Evolutionary conservation across 352 stramenopile genomes (phyloP), one percentile per base, ranked within the genome.

Genomic region (Phytophthora uliginosa): DNA sequence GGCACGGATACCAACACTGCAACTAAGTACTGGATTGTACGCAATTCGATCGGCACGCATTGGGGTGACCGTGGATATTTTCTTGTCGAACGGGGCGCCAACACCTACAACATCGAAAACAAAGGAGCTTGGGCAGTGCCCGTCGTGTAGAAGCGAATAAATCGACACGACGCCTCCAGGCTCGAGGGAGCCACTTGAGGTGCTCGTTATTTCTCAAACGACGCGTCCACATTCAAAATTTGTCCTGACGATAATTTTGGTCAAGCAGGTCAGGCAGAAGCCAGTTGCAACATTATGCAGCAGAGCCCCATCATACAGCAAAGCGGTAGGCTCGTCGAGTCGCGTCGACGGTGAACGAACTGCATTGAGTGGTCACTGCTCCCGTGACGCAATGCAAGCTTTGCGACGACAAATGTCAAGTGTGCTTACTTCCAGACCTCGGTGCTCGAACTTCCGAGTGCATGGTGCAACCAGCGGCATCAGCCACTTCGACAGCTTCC

Each of bases 11-110:
- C 92, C 31, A 74, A 91, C 15, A 66, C 74, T 2, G 82, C 89
- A 52, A 54, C 95, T 76, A 95, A 97, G 77, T 99, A 98, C 86
- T 99, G 97, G 97, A 92, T 99, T 79, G 92, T 98, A 40, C 93
- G 98, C 52, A 98, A 99, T 89, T 91, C 92, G 50, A 80, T 91
- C 34, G 86, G 85, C 45, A 92, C 84, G 3, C 85, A 90, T 66
- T 94, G 82, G 76, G 86, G 86, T 48, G 85, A 92, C 28, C 42
- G 75, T 20, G 84, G 86, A n/a, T 92, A 88, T 71, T 92, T 94
- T 66, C 65, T 71, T 15, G 78, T 77, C 45, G 86, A 94, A 66
- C 77, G 86, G 3, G 86, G 86, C n/a, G 66, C 75, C 31, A 92
- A 94, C 64, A 85, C 79, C 13, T 94, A 86, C 78, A 91, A 90